Base-by-base conservation (phyloP, 345 rosid species). In the Aquilaria sinensis region DNA sequence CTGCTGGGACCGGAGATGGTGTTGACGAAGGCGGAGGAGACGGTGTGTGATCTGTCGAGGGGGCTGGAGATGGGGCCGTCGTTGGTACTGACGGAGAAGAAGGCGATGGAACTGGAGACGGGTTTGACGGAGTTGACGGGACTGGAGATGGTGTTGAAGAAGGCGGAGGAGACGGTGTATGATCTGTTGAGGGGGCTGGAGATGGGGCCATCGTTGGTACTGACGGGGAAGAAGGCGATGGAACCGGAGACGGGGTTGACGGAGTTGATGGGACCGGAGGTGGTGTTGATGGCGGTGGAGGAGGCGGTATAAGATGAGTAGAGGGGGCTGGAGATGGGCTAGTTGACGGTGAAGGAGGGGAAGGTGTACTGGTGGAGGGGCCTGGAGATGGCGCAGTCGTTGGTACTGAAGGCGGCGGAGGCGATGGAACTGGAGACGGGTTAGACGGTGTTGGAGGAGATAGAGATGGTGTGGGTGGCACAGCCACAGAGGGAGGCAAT, bases 141-240 rank as follows among this genome's bases (percentile, higher is more conserved):
- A 66, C 57, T 1, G 62, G 63, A 6, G 64, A 47, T 12, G 67
- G 15, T 2, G 52, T 32, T 9, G 61, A 5, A 48, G 58, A 14
- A 32, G 73, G 64, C 11, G 75, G 56, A 3, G 72, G 65, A n/a
- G 51, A 53, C 34, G 68, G 12, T 13, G 71, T 62, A n/a, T 65
- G 57, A 2, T 69, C 9, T 1, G 62, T 23, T 15, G 60, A n/a
- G 3, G 73, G 34, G 14, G 75, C 59, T 2, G 78, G 47, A 34
- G 65, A 15, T 43, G 73, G 48, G 2, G 73, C 13, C 3, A n/a
- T 31, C 58, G 66, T 56, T 15, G 69, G 31, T 68, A 2, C 14
- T 4, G 70, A 55, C 0, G 66, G 69, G 15, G 74, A 30, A 2
- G 71, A 59, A 2, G 66, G 54, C 33, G 65, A 47, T 0, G 48